phyloP scores from a whole-genome alignment of 768 basidiomycete species.

The Mycena indigotica region DNA sequence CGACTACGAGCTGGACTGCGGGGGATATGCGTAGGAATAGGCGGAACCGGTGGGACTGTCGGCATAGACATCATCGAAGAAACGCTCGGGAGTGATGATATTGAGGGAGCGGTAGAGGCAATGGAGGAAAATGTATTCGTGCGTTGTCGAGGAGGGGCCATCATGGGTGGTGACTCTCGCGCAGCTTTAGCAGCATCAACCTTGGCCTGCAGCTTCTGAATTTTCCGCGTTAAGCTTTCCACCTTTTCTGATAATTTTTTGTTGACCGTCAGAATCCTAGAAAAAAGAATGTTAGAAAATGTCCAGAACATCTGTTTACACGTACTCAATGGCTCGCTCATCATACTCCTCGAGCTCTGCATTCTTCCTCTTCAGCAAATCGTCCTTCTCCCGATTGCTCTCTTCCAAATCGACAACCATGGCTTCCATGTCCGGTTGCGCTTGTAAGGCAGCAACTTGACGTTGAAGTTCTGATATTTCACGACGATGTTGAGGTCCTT shows the following conservation, averaged over 20 bases:
- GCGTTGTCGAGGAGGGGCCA: slow-evolving; percentile 28
- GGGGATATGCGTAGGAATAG: slow-evolving; percentile 12
- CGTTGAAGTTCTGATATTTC: slow-evolving; percentile 58
- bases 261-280: slow-evolving; percentile 76
- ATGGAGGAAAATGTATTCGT: slow-evolving; percentile 31
- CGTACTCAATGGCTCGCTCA: slow-evolving; percentile 77
- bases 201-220: slow-evolving; percentile 71
- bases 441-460: slow-evolving; percentile 54
- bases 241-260: slow-evolving; percentile 74
- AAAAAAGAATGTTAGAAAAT: not conserved
- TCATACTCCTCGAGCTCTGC: slow-evolving; percentile 84
- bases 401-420: slow-evolving; percentile 65
- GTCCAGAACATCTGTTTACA: slow-evolving; percentile 14
- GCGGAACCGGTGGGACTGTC: slow-evolving; percentile 15
- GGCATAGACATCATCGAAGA: slow-evolving; percentile 9
- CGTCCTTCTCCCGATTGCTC: slow-evolving; percentile 76
- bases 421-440: slow-evolving; percentile 56
- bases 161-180: slow-evolving; percentile 15
- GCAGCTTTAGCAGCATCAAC: slow-evolving; percentile 55
- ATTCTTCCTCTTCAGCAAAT: slow-evolving; percentile 66
- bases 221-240: slow-evolving; percentile 71
- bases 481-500: slow-evolving; percentile 67
- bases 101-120: slow-evolving; percentile 24
- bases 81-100: slow-evolving; percentile 15
- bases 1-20: slow-evolving; percentile 27